phyloP scores from a whole-genome alignment of 306 rosid species.

The Gynostemma pentaphyllum region DNA sequence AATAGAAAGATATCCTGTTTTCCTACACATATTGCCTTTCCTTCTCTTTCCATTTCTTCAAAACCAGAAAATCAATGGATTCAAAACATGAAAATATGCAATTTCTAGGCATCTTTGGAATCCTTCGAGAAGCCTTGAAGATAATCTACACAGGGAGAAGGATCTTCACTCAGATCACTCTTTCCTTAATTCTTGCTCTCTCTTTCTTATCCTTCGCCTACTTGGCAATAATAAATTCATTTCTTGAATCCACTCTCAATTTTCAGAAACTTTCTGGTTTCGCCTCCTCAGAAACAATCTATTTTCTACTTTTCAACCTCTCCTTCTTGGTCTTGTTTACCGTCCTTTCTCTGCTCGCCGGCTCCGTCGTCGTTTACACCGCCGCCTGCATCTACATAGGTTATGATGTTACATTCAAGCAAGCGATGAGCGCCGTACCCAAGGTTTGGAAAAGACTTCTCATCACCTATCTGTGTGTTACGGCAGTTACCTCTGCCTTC shows the following conservation, averaged over 20 bases:
- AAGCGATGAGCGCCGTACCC: neutral
- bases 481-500: neutral
- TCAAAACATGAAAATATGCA: constrained; percentile 22
- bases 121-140: constrained; percentile 11
- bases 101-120: constrained; percentile 18
- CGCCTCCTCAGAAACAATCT: constrained; percentile 1
- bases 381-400: constrained; percentile 17
- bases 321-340: constrained; percentile 15
- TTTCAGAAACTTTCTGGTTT: neutral
- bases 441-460: constrained; percentile 22
- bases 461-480: constrained; percentile 12
- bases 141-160: no score
- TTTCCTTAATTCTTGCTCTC: constrained; percentile 18
- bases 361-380: constrained; percentile 17
- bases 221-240: constrained; percentile 7
- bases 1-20: no score
- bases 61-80: constrained; percentile 13
- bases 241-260: neutral
- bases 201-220: constrained; percentile 15
- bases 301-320: constrained; percentile 17
- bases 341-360: constrained; percentile 17
- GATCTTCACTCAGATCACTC: no score
- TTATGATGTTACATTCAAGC: constrained; percentile 11
- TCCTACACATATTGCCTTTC: no score
- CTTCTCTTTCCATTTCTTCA: neutral